Base-by-base conservation (phyloP, 768 basidiomycete species). In the Mycena sanguinolenta region DNA sequence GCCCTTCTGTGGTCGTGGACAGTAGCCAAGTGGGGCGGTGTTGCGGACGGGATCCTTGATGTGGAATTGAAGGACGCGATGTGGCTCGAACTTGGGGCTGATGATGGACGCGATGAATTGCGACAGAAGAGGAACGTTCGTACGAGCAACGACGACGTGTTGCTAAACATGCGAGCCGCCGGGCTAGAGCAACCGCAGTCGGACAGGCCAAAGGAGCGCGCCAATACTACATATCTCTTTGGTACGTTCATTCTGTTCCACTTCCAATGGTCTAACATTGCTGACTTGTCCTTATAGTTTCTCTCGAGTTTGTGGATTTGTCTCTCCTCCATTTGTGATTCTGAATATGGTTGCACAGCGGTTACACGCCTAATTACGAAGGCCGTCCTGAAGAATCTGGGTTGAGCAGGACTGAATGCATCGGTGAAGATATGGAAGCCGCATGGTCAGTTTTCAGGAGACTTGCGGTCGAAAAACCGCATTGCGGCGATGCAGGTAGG, bases 1-100 rank as follows among this genome's bases (percentile, higher is more conserved):
- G 80, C 81, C 34, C 68, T 84, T 42, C 70, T 82, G 34, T 82
- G 79, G 81, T 68, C 79, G 16, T 82, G 80, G 81, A 75, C 76
- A 7, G 81, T 85, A n/a, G 81, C 74, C 5, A 75, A 67, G 66
- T 73, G 75, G 69, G 81, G 79, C 21, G 77, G 70, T 12, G 57
- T 74, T 5, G 76, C 73, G 38, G 77, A 79, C 61, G 67, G 67
- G 28, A 17, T 65, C 27, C 39, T 74, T 34, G 63, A 61, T 30
- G 63, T 27, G 21, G 70, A 59, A 14, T 21, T 66, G 34, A 74
- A 74, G 64, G 67, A 54, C 23, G 63, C 59, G 28, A 80, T 80
- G 66, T 82, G 82, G 82, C 34, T 28, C 2, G 78, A 80, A 68
- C 70, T 82, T 27, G 80, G 80, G 1, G 65, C 57, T 4, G 73